phyloP scores from a whole-genome alignment of 768 basidiomycete genomes.

The Hygrocybe punicea region DNA sequence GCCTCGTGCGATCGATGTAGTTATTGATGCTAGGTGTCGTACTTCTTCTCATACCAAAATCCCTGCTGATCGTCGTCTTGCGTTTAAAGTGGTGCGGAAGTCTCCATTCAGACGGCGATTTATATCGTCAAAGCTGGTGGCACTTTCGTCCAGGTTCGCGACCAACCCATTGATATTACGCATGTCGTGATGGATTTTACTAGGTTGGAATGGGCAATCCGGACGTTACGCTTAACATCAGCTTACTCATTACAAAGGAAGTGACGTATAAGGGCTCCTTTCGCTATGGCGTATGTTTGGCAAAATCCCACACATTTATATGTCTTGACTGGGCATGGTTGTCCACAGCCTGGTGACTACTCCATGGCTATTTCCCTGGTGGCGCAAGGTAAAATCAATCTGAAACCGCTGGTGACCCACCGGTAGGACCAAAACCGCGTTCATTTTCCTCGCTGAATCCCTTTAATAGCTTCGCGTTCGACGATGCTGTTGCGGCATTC shows the following conservation, averaged over 20 bases:
- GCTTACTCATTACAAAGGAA: constrained; percentile 70
- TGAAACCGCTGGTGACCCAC: constrained; percentile 88
- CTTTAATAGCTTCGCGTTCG: constrained; percentile 62
- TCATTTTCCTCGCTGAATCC: background rate
- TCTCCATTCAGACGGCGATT: constrained; percentile 84
- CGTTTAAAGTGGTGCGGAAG: constrained; percentile 77
- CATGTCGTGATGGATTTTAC: constrained; percentile 13
- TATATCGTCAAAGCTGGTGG: constrained; percentile 75
- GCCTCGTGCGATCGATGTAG: constrained; percentile 68
- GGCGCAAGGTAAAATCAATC: constrained; percentile 74
- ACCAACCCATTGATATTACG: background rate
- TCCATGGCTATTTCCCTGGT: constrained; percentile 81
- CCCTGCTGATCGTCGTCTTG: background rate
- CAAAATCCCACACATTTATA: background rate
- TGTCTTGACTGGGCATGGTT: background rate
- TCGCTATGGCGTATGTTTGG: constrained; percentile 68
- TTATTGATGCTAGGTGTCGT: constrained; percentile 68
- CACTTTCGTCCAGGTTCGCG: constrained; percentile 59
- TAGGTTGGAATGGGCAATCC: constrained; percentile 86
- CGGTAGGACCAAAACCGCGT: constrained; percentile 43
- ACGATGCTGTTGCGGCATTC: constrained; percentile 78
- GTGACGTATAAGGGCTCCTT: constrained; percentile 85
- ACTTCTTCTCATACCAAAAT: background rate
- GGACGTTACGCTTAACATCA: constrained; percentile 71
- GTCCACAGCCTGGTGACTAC: constrained; percentile 73